Evolutionary conservation across 768 basidiomycete species (phyloP).

Genomic region (Boletus reticulatus): DNA sequence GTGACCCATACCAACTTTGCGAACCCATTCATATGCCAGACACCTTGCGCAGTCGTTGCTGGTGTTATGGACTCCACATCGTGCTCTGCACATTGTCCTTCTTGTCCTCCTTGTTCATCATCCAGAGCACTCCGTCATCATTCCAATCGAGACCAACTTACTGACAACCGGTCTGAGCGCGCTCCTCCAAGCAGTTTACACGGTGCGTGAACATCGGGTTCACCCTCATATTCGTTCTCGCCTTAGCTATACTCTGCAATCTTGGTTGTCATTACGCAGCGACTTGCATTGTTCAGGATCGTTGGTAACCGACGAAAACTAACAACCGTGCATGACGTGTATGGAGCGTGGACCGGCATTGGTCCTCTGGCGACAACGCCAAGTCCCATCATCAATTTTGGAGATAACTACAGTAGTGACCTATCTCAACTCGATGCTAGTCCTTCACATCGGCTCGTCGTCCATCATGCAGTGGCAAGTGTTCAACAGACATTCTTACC

Average conservation of each 20-base stretch:
- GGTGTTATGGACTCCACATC: too few relatives aligned
- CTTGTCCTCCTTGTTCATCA: too few relatives aligned
- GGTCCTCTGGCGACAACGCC: background rate
- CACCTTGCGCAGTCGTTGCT: too few relatives aligned
- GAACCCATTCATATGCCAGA: too few relatives aligned
- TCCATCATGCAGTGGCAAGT: background rate
- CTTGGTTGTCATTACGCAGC: background rate
- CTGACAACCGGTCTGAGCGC: too few relatives aligned
- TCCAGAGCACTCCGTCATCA: too few relatives aligned
- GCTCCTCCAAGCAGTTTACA: too few relatives aligned
- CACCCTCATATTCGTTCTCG: background rate
- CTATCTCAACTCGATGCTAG: background rate
- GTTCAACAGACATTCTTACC: background rate
- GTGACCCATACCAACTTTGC: too few relatives aligned
- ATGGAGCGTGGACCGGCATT: background rate
- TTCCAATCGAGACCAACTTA: too few relatives aligned
- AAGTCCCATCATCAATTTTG: background rate
- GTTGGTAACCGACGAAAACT: background rate
- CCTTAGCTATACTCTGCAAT: background rate
- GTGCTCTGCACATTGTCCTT: too few relatives aligned
- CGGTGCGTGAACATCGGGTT: background rate
- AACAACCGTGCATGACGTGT: background rate
- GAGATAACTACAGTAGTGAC: background rate
- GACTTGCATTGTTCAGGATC: background rate
- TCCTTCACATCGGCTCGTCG: background rate